Evolutionary conservation across 2,329 filamentous ascomycete genomes (phyloP).

Genomic region (Aspergillus bombycis): DNA sequence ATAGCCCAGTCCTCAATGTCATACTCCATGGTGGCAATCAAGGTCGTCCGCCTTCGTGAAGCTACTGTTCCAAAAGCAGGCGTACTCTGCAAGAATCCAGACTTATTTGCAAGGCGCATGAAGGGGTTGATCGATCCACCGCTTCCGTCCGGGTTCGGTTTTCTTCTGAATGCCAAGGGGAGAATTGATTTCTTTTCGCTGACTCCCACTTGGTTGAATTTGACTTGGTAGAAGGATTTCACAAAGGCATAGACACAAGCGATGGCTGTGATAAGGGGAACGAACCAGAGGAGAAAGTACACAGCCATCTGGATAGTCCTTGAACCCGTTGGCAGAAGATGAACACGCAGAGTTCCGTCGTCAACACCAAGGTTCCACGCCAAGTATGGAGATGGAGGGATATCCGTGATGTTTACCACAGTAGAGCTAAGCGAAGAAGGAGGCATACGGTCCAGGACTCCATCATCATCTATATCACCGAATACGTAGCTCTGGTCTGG

Average conservation of each 20-base stretch:
- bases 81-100: slow-evolving; percentile 41
- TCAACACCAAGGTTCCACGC: slow-evolving; percentile 60
- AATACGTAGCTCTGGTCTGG: slow-evolving; percentile 63
- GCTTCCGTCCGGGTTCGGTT: slow-evolving; percentile 34
- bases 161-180: slow-evolving; percentile 39
- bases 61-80: slow-evolving; percentile 36
- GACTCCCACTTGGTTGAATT: slow-evolving; percentile 63
- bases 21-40: slow-evolving; percentile 74
- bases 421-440: slow-evolving; percentile 60
- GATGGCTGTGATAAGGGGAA: slow-evolving; percentile 56
- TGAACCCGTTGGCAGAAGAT: slow-evolving; percentile 58
- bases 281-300: slow-evolving; percentile 56
- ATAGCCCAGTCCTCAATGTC: slow-evolving; percentile 71
- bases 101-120: slow-evolving; percentile 39
- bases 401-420: slow-evolving; percentile 62
- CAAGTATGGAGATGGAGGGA: slow-evolving; percentile 58
- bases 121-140: slow-evolving; percentile 38
- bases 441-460: slow-evolving; percentile 63
- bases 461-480: slow-evolving; percentile 65
- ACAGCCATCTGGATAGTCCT: slow-evolving; percentile 58
- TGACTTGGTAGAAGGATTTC: slow-evolving; percentile 65
- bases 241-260: slow-evolving; percentile 60
- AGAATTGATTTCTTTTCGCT: slow-evolving; percentile 52
- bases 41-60: slow-evolving; percentile 56
- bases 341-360: slow-evolving; percentile 57